Percentiles rank a stretch among this genome's conserved stretches.
These are phyloP conservation scores for Debaryomycetaceae sp. DNA, from an alignment of 1,139 yeast species.

Conservation along the genomic window DNA sequence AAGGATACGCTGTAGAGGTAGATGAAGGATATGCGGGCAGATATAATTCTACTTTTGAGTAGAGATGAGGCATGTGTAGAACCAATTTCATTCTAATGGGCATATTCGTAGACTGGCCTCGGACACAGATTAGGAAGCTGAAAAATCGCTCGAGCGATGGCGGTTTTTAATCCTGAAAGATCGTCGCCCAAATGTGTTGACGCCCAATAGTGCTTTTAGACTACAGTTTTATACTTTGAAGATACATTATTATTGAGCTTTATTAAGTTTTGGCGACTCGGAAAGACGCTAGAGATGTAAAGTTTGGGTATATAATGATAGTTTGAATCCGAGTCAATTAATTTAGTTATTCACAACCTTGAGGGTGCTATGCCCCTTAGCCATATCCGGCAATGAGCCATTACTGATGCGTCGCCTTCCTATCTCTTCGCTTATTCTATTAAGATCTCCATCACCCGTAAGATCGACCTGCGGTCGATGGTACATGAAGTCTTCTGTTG, in stretches of 20 bases:
- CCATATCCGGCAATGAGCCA: conserved; percentile 68
- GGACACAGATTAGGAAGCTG: too few species aligned
- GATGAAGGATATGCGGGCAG: too few species aligned
- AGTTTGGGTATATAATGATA: neutral
- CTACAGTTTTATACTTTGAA: neutral
- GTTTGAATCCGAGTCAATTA: conserved; percentile 2
- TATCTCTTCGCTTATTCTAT: conserved; percentile 20
- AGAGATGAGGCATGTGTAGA: too few species aligned
- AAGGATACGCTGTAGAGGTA: too few species aligned
- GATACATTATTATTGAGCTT: neutral
- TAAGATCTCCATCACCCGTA: conserved; percentile 10
- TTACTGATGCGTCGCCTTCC: conserved; percentile 59
- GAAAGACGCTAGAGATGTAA: neutral
- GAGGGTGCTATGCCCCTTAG: conserved; percentile 41
- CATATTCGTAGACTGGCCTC: too few species aligned
- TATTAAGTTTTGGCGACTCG: neutral
- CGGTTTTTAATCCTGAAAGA: too few species aligned
- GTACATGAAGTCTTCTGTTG: conserved; percentile 13
- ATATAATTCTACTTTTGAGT: too few species aligned
- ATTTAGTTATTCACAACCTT: conserved; percentile 43
- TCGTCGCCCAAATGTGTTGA: too few species aligned
- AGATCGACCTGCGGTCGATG: conserved; percentile 9
- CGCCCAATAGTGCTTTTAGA: too few species aligned
- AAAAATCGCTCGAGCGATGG: too few species aligned
- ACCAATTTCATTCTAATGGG: too few species aligned